phyloP scores from a whole-genome alignment of 805 yeast genomes.

The Nakazawaea anatomiae region DNA sequence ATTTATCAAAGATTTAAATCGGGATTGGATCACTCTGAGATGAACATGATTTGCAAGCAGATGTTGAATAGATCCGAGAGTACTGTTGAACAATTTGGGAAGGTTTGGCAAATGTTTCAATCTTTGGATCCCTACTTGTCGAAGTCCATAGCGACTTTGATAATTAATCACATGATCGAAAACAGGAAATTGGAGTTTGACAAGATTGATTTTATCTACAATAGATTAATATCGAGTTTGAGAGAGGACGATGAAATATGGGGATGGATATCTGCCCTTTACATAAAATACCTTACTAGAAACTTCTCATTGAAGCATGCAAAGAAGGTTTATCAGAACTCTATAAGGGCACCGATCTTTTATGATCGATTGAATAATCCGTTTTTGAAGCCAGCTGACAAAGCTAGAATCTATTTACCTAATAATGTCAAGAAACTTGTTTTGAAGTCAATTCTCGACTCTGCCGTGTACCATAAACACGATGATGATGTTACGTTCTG shows the following conservation, averaged over 20 bases:
- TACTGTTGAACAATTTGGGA: constrained; percentile 4
- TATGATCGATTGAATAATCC: constrained; percentile 18
- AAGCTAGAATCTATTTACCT: constrained; percentile 17
- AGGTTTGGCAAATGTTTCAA: constrained; percentile 24
- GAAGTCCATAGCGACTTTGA: constrained; percentile 21
- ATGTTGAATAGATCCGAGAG: constrained; percentile 13
- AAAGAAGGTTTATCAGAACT: constrained; percentile 17
- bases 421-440: constrained; percentile 2
- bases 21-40: constrained; percentile 20
- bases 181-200: constrained; percentile 17
- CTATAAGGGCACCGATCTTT: background rate
- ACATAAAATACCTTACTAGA: constrained; percentile 24
- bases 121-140: constrained; percentile 16
- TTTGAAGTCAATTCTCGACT: constrained; percentile 7
- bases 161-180: constrained; percentile 23
- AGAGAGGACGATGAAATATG: constrained; percentile 17
- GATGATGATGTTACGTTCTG: constrained; percentile 1
- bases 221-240: constrained; percentile 11
- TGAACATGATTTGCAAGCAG: constrained; percentile 24
- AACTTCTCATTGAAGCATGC: constrained; percentile 19
- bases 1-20: constrained; percentile 18
- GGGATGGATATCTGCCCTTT: constrained; percentile 20
- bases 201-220: constrained; percentile 18
- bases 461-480: background rate
- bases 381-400: constrained; percentile 18